Base-by-base conservation (phyloP, 331 rosid species). In the Pyrus hybrid region DNA sequence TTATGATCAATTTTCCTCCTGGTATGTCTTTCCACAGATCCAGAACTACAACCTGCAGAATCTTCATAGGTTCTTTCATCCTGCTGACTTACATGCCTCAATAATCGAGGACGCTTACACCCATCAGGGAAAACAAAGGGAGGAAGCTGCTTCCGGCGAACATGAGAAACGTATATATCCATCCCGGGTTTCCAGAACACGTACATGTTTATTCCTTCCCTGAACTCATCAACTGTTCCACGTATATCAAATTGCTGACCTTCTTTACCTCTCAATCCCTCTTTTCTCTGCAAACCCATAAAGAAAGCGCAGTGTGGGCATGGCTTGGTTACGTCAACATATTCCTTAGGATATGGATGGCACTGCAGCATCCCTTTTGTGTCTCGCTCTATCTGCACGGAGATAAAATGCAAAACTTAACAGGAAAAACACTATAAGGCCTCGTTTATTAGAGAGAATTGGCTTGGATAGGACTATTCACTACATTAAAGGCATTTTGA, bases 171-270 rank as follows among this genome's bases (percentile, higher is more conserved):
- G 80, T 81, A 84, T 57, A 89, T 90, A 74, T 95, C 96, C 99
- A 95, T 95, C 78, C 97, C 97, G 2, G 86, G 96, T 83, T 95
- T 92, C 99, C 99, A 95, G 80, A 87, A 92, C 17, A 78, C 26
- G 67, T 87, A 95, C 96, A 81, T 87, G 74, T 85, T 87, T 71
- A 95, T 88, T 70, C 91, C 99, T 80, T 70, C 96, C 80, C 93
- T 89, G 77, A 95, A 95, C 84, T 92, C 99, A 45, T 95, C 99
- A 77, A 92, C 97, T 7, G 99, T 95, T 74, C 89, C 97, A 54
- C 99, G 93, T 73, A 95, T 95, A 86, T 95, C 97, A 85, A 95
- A 92, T 79, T 90, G 97, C 85, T 95, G 99, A 70, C 93, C 97
- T 80, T 87, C 97, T 86, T 88, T 95, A 81, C 97, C 92, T 84